Evolutionary conservation across 139 green algal species (phyloP).

Genomic region (Chlorella vulgaris): DNA sequence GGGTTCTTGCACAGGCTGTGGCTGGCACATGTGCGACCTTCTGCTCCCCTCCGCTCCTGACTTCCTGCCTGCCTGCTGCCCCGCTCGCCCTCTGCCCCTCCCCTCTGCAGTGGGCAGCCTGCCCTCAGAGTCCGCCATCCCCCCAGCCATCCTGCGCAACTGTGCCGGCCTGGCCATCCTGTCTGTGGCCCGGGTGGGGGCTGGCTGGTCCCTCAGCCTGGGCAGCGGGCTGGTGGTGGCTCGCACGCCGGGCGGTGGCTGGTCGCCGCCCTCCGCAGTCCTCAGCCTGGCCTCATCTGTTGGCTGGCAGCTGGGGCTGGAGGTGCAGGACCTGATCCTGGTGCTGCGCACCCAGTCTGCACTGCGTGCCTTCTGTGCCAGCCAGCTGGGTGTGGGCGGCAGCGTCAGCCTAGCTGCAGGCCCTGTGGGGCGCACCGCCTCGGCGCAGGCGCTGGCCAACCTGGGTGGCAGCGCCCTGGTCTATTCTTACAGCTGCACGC

Average conservation of each 20-base stretch:
- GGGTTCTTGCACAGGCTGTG: too few species aligned
- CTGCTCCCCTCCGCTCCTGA: too few species aligned
- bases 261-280: constrained; percentile 14
- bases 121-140: constrained; percentile 54
- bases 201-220: constrained; percentile 60
- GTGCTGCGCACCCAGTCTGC: constrained; percentile 10
- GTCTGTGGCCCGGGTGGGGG: constrained; percentile 48
- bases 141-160: constrained; percentile 52
- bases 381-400: constrained; percentile 57
- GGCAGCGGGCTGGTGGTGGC: constrained; percentile 72
- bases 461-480: constrained; percentile 34
- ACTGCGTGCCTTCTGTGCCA: constrained; percentile 53
- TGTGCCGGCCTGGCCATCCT: constrained; percentile 60
- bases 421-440: constrained; percentile 63
- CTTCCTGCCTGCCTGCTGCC: not conserved
- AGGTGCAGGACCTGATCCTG: constrained; percentile 35
- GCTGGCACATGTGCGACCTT: too few species aligned
- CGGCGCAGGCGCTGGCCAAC: constrained; percentile 43
- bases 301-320: constrained; percentile 15
- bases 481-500: constrained; percentile 60
- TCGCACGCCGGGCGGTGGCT: constrained; percentile 21
- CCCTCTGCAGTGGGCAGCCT: constrained; percentile 34
- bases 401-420: constrained; percentile 53
- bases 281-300: not conserved
- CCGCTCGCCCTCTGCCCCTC: not conserved